Conservation (phyloP, 2,329 filamentous ascomycete species). For the Venturia oleaginea region DNA sequence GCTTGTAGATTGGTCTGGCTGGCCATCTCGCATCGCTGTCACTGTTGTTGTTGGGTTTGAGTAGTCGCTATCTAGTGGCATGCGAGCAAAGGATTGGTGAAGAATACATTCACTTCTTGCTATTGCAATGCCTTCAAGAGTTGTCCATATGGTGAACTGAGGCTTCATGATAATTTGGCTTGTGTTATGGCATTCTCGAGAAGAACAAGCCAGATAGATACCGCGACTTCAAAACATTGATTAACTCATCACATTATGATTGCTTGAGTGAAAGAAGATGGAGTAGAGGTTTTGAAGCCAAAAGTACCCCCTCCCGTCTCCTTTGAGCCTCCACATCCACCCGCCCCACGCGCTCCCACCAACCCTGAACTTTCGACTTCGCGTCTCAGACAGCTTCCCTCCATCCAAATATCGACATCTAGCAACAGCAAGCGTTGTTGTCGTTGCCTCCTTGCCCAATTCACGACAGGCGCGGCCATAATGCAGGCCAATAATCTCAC, state of each 20-base stretch:
- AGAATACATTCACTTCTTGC: not conserved
- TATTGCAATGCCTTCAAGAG: not conserved
- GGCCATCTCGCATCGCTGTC: not conserved
- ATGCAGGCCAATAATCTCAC: constrained; percentile 5
- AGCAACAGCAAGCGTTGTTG: not conserved
- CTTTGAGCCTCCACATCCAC: not conserved
- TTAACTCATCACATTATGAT: too few species aligned
- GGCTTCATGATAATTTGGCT: not conserved
- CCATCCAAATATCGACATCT: not conserved
- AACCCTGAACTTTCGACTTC: not conserved
- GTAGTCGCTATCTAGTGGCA: not conserved
- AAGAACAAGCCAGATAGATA: not conserved
- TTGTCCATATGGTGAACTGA: not conserved
- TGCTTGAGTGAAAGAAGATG: not conserved
- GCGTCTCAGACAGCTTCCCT: not conserved
- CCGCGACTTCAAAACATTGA: too few species aligned
- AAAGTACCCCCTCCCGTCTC: not conserved
- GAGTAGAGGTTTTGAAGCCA: not conserved
- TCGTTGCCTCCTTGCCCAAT: not conserved
- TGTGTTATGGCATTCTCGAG: too few species aligned
- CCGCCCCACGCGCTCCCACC: not conserved
- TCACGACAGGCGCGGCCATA: not conserved
- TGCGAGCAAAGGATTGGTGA: not conserved
- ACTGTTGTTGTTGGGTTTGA: not conserved
- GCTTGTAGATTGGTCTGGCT: constrained; percentile 1